Conservation (phyloP, 768 basidiomycete species). For the Suillus cothurnatus region DNA sequence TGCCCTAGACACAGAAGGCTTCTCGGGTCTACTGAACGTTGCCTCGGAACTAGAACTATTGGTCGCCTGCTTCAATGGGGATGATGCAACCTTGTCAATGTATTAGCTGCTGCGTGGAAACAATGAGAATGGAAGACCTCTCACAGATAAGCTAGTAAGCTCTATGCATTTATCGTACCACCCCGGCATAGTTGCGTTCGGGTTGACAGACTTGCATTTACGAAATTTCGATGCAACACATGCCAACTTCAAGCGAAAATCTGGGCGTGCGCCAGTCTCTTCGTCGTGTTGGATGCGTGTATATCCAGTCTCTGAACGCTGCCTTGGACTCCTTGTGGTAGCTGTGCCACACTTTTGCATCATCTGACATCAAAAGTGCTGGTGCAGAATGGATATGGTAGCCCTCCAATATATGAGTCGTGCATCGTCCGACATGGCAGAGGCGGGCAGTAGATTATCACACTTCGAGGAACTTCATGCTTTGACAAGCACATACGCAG, state of each 20-base stretch:
- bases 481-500: background rate
- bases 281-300: slow-evolving; percentile 32
- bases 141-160: slow-evolving; percentile 26
- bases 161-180: slow-evolving; percentile 59
- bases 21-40: background rate
- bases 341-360: slow-evolving; percentile 36
- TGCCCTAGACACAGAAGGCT: background rate
- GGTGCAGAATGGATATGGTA: slow-evolving; percentile 41
- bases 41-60: background rate
- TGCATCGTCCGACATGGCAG: slow-evolving; percentile 42
- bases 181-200: slow-evolving; percentile 44
- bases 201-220: slow-evolving; percentile 49
- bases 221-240: slow-evolving; percentile 50
- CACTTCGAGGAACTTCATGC: slow-evolving; percentile 19
- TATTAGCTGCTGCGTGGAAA: background rate
- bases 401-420: slow-evolving; percentile 35
- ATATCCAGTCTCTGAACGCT: slow-evolving; percentile 18
- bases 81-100: background rate
- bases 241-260: slow-evolving; percentile 40
- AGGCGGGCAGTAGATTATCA: slow-evolving; percentile 36
- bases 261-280: slow-evolving; percentile 37
- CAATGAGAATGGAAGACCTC: slow-evolving; percentile 4
- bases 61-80: background rate
- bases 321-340: slow-evolving; percentile 27
- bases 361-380: slow-evolving; percentile 30